These are phyloP conservation scores for Calonectria pseudoreteaudii DNA, from an alignment of 2,329 filamentous ascomycete species.

Conservation along the genomic window DNA sequence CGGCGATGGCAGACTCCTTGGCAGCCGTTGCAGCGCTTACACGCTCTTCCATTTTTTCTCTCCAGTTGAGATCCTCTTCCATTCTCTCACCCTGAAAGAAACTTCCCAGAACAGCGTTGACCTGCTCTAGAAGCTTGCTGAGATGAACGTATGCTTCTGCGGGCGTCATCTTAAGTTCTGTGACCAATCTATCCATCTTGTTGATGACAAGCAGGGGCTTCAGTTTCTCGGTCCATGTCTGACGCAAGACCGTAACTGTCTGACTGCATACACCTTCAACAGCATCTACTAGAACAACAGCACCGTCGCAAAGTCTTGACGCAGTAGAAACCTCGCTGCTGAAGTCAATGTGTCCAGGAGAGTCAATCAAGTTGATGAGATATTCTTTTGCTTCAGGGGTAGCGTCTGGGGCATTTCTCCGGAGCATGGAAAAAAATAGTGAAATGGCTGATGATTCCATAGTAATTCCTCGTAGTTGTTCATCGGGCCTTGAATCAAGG, in stretches of 20 bases:
- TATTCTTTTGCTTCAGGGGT: conserved; percentile 85
- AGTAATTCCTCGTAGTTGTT: conserved; percentile 96
- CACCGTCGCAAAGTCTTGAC: conserved; percentile 92
- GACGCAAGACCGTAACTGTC: conserved; percentile 94
- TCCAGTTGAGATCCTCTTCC: conserved; percentile 97
- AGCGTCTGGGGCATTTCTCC: conserved; percentile 76
- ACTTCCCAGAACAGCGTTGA: conserved; percentile 96
- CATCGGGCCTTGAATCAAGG: conserved; percentile 94
- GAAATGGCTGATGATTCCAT: conserved; percentile 99
- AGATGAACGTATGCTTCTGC: conserved; percentile 90
- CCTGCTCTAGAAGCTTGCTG: conserved; percentile 90
- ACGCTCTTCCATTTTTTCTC: conserved; percentile 90
- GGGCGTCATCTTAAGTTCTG: conserved; percentile 94
- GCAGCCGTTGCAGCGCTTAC: conserved; percentile 77
- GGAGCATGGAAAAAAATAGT: conserved; percentile 91
- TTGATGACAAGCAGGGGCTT: conserved; percentile 97
- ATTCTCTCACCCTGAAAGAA: conserved; percentile 98
- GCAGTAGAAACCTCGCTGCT: conserved; percentile 98
- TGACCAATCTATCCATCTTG: conserved; percentile 96
- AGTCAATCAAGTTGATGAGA: conserved; percentile 97
- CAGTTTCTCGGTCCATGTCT: conserved; percentile 95
- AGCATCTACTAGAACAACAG: conserved; percentile 93
- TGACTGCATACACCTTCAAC: conserved; percentile 99
- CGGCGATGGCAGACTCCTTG: conserved; percentile 63
- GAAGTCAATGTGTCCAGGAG: conserved; percentile 98